phyloP scores from a whole-genome alignment of 192 early-diverging fungal genomes.

The Backusella luteola region DNA sequence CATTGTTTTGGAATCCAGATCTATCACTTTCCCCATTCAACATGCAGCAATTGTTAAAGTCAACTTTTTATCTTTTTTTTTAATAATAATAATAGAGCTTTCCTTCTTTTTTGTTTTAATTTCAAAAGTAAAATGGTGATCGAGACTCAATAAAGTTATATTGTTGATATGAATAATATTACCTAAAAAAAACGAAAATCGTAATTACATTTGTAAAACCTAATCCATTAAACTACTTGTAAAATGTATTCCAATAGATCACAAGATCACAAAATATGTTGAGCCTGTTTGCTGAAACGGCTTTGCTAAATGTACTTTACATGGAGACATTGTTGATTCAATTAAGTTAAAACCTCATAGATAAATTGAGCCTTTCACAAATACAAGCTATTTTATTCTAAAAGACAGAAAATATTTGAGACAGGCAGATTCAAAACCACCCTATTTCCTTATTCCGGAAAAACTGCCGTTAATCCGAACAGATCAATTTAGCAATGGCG shows the following conservation, averaged over 20 bases:
- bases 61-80: background rate
- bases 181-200: no score
- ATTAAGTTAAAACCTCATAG: background rate
- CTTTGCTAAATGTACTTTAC: background rate
- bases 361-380: background rate
- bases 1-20: background rate
- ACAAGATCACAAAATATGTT: background rate
- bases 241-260: background rate
- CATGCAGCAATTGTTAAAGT: background rate
- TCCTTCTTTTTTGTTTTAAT: background rate
- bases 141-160: background rate
- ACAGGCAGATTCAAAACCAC: background rate
- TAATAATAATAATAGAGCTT: background rate
- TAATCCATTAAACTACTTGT: background rate
- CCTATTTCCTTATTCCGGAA: background rate
- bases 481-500: background rate
- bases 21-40: background rate
- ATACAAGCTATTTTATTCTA: background rate
- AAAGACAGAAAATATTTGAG: background rate
- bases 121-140: background rate
- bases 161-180: no score
- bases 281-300: background rate
- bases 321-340: background rate
- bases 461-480: background rate
- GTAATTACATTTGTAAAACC: background rate